A percentile compares a stretch with the other conserved stretches of the same genome.
These are phyloP conservation scores for Alopecurus myosuroides DNA, from an alignment of 176 grass and related monocot genomes.

Conservation along the genomic window DNA sequence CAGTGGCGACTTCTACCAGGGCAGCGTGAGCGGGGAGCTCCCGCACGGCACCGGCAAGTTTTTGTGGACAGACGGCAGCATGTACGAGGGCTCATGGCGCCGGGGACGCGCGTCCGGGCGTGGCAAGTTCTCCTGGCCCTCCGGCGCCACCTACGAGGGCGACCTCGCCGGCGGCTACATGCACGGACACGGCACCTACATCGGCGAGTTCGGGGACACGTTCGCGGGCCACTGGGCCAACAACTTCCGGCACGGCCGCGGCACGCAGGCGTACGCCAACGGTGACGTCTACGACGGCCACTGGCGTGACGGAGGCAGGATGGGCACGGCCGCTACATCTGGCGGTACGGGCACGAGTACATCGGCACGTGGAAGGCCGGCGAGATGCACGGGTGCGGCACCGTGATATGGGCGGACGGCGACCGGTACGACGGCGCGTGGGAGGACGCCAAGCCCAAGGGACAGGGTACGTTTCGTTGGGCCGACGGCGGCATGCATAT, in stretches of 20 bases:
- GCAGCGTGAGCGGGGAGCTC: constrained; percentile 29
- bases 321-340: constrained; percentile 68
- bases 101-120: constrained; percentile 50
- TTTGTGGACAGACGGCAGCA: constrained; percentile 75
- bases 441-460: constrained; percentile 69
- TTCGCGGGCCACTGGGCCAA: constrained; percentile 56
- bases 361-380: constrained; percentile 64
- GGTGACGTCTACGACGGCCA: constrained; percentile 81
- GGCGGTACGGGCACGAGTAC: constrained; percentile 74
- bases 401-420: constrained; percentile 56
- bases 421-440: constrained; percentile 84
- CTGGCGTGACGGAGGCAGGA: constrained; percentile 65
- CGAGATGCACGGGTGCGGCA: constrained; percentile 62
- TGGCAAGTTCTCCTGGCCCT: constrained; percentile 80
- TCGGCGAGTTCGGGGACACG: constrained; percentile 65
- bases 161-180: constrained; percentile 63
- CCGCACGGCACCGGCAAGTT: constrained; percentile 69
- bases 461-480: constrained; percentile 81
- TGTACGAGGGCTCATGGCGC: constrained; percentile 77
- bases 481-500: constrained; percentile 72
- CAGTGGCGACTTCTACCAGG: constrained; percentile 69
- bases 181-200: constrained; percentile 67
- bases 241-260: constrained; percentile 76
- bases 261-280: constrained; percentile 58
- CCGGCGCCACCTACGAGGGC: constrained; percentile 76